Base-by-base conservation (phyloP, 805 yeast species). In the Saccharomycopsis capsularis region DNA sequence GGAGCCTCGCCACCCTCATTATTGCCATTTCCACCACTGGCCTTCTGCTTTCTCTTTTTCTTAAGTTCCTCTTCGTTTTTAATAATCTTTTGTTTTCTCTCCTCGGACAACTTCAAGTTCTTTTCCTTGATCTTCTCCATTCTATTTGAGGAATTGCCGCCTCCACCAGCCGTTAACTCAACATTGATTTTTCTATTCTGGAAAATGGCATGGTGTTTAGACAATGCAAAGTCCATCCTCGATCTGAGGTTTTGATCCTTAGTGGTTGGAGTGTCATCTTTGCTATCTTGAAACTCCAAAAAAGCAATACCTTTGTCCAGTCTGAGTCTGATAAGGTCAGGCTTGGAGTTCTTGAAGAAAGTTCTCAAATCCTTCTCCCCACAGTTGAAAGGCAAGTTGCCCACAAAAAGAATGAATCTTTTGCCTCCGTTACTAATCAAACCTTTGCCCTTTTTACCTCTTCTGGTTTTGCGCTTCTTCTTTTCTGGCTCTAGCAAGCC, bases 161-260 rank as follows among this genome's bases (percentile, higher is more conserved):
- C 99, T 38, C 99, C 99, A 49, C 99, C 99, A 44, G 88, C 99
- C 2, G 98, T 93, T 58, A 93, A 73, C 64, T 93, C 99, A 32
- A 93, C 97, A 61, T 93, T 93, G 60, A 93, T 90, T 63, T 82
- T 87, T 57, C 96, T 74, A 40, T 75, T 73, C 50, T 78, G 74
- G 55, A 91, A 62, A 7, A 69, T 59, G 3, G 91, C 73, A 65
- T 87, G 95, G 64, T 93, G 96, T 71, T 85, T 76, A 55, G 83
- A 71, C 57, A 93, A 71, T 0, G 97, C 97, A 41, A 78, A 73
- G 59, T 88, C 96, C 81, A 93, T 82, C 52, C 82, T 77, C 30
- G 54, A 48, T 25, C 52, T 44, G 4, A 48, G 30, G 44, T 71
- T 76, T 48, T 66, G 69, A 53, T 68, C 34, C 38, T 63, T 63